Percentiles rank a stretch among this genome's conserved stretches.
These are phyloP conservation scores for Xylaria sp. DNA, from an alignment of 2,329 filamentous ascomycete species.

Conservation along the genomic window DNA sequence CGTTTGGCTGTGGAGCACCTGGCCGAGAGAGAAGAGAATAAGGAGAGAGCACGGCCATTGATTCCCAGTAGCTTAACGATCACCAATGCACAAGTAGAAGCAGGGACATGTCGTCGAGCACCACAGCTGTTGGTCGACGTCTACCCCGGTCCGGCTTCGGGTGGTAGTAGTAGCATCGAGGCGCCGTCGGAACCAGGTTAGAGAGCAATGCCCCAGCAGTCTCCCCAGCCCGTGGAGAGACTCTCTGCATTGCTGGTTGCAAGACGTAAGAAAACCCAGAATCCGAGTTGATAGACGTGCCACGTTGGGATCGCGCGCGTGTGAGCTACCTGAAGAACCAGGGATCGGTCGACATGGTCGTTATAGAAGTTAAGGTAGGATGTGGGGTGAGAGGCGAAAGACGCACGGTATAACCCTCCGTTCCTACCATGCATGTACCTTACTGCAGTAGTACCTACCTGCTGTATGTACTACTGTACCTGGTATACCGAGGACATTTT, in stretches of 20 bases:
- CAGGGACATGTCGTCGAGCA: constrained; percentile 11
- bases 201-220: background rate
- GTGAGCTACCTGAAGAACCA: constrained; percentile 22
- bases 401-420: background rate
- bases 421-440: background rate
- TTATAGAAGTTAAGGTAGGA: constrained; percentile 3
- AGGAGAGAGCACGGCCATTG: constrained; percentile 20
- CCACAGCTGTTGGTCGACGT: constrained; percentile 19
- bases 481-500: no score
- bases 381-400: constrained; percentile 4
- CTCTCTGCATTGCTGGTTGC: constrained; percentile 10
- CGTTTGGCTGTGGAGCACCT: constrained; percentile 13
- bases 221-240: constrained; percentile 18
- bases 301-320: constrained; percentile 28
- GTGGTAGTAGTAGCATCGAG: constrained; percentile 26
- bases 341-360: constrained; percentile 21
- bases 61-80: constrained; percentile 7
- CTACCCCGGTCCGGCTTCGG: constrained; percentile 29
- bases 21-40: constrained; percentile 7
- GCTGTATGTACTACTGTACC: no score
- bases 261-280: constrained; percentile 30
- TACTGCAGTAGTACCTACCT: no score
- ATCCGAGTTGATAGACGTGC: constrained; percentile 19
- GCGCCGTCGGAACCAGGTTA: constrained; percentile 33
- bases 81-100: constrained; percentile 17